Evolutionary conservation across 2,329 filamentous ascomycete genomes (phyloP), one percentile per base, ranked within the genome.

Genomic region (Raffaelea ambrosiae): DNA sequence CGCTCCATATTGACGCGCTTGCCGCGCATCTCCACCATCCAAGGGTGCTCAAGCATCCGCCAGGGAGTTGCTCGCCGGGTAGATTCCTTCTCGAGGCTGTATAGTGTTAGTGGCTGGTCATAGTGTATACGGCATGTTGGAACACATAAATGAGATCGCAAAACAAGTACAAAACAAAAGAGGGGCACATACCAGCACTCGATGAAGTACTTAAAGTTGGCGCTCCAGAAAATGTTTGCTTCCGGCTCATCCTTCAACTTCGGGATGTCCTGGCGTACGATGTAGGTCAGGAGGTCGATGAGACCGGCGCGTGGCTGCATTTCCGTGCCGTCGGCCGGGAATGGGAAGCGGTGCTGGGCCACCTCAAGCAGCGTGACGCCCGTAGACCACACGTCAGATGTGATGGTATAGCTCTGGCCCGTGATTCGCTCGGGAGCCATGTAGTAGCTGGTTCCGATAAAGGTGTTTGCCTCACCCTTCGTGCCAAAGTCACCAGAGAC

Each of bases 351-450:
- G 66, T 98, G 90, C 64, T 98, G 93, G 36, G 93, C 93, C n/a
- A 98, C 93, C 70, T 98, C 93, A n/a, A 98, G 81, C 44, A 98
- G 70, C 2, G 93, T 97, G 47, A 98, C 93, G 54, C 93, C 93
- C 8, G 95, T 83, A 39, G 90, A 96, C 93, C 93, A 98, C 48
- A 98, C 93, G 58, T 98, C 93, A 8, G 89, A 95, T 2, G 91
- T 98, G 65, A 98, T 98, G 52, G 91, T 98, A 67, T 98, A 98
- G 44, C 86, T 91, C 70, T 97, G 88, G 50, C 93, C 93, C 1
- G 93, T 96, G 64, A 98, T 98, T 46, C 93, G 85, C 66, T 98
- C 93, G 0, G 93, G 93, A 4, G 93, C 93, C 93, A 98, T 98
- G 72, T 98, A 98, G 65, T 97, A 98, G 52, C 88, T 95, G 13